Base-by-base conservation (phyloP, 2,329 filamentous ascomycete species). In the Xylaria sp. region DNA sequence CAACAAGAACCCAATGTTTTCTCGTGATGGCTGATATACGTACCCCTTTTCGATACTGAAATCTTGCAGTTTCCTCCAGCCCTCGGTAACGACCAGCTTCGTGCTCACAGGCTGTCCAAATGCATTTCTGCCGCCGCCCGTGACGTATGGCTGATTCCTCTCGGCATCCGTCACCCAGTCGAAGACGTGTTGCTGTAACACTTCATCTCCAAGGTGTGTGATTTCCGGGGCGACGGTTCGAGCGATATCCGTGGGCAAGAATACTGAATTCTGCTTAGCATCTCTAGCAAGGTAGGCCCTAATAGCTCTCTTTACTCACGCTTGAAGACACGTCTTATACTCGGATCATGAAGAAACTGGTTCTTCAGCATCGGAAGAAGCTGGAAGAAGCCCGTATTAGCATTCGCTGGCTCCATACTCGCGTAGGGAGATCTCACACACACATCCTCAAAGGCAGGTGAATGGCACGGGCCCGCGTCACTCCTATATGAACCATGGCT, bases 141-240 rank as follows among this genome's bases (percentile, higher is more conserved):
- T 82, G 7, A 92, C 78, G 36, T 88, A 87, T 0, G 90, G 90
- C 53, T 86, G 85, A 70, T 91, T 89, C 50, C 81, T 83, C 77
- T 93, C 91, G 0, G 90, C 87, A 75, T 93, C 88, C 0, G 86
- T 85, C 19, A 90, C 78, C 79, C 84, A 87, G 69, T 83, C 76
- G 53, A 91, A 84, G n/a, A 89, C 79, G 54, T 83, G 76, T 21
- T 85, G 82, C 0, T 85, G 83, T 27, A 91, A 78, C 9, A 89
- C 85, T 32, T 86, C 82, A 19, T 84, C 78, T 51, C 84, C 87
- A 34, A 90, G 81, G 8, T 79, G 74, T 7, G 81, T 77, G 12
- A 88, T 78, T 64, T 86, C 85, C 2, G 80, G 77, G 57, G 79
- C 77, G 42, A 83, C 80, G 39, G 81, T 71, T 0, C 76, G 74